A percentile compares a stretch with the other conserved stretches of the same genome.
phyloP scores from a whole-genome alignment of 345 rosid species.

The Erucastrum elatum region DNA sequence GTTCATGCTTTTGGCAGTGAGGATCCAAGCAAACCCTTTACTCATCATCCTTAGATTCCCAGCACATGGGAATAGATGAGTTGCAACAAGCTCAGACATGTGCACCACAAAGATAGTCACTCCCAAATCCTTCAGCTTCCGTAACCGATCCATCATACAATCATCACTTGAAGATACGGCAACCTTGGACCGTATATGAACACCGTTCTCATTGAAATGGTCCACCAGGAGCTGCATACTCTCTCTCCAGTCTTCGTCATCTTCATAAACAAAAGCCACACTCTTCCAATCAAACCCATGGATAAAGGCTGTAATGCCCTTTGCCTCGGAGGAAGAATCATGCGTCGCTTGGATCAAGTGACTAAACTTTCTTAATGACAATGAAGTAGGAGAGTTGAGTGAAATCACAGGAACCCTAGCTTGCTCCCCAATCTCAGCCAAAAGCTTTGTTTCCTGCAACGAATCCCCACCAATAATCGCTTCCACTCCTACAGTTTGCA shows the following conservation, averaged over 20 bases:
- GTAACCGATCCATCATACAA: not conserved
- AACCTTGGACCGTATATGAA: not conserved
- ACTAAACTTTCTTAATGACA: not conserved
- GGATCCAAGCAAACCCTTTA: conserved; percentile 47
- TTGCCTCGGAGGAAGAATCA: not conserved
- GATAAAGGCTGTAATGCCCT: not conserved
- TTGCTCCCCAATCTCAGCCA: not conserved
- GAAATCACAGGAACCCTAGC: not conserved
- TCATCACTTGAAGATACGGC: not conserved
- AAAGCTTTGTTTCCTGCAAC: not conserved
- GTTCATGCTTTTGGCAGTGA: conserved; percentile 25
- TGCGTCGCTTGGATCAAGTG: not conserved
- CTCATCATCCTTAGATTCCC: conserved; percentile 32
- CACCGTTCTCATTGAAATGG: not conserved
- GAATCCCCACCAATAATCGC: not conserved
- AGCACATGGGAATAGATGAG: conserved; percentile 34
- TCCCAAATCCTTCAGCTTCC: not conserved
- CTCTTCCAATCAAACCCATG: not conserved
- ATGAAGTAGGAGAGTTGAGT: not conserved
- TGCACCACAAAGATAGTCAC: not conserved
- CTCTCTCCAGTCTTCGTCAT: not conserved
- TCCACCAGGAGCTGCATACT: not conserved
- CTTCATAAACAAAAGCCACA: not conserved
- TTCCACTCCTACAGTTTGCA: not conserved
- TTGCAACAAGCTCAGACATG: not conserved